Percentiles rank a stretch among this genome's conserved stretches.
Conservation (phyloP, 768 basidiomycete species). For the Termitomyces heimii region DNA sequence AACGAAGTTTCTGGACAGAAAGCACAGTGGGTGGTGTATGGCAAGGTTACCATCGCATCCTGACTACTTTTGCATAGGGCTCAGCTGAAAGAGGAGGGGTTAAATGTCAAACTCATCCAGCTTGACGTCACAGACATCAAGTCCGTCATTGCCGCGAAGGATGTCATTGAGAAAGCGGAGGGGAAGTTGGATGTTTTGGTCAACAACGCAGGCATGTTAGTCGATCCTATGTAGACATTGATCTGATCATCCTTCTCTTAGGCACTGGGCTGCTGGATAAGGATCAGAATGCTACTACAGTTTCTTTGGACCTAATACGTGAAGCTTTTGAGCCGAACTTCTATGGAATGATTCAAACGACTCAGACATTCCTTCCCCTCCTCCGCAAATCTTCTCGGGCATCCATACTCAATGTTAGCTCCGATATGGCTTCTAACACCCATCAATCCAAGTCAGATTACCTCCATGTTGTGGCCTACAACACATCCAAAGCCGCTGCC, state of each 20-base stretch:
- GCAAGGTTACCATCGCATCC: background rate
- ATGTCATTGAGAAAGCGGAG: constrained; percentile 29
- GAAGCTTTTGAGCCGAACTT: constrained; percentile 37
- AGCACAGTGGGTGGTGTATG: constrained; percentile 26
- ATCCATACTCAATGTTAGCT: constrained; percentile 35
- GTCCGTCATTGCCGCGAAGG: constrained; percentile 28
- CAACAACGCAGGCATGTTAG: constrained; percentile 35
- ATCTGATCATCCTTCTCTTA: constrained; percentile 1
- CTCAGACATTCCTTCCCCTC: constrained; percentile 34
- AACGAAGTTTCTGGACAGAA: constrained; percentile 32
- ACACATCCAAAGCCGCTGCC: constrained; percentile 67
- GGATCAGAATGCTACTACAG: constrained; percentile 27
- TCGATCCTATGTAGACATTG: background rate
- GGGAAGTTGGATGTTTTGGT: constrained; percentile 39
- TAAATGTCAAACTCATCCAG: constrained; percentile 26
- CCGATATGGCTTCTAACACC: constrained; percentile 40
- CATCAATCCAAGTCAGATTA: constrained; percentile 24
- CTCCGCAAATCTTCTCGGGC: constrained; percentile 27
- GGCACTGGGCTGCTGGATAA: constrained; percentile 23
- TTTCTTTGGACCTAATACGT: constrained; percentile 27
- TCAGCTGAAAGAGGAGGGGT: constrained; percentile 12
- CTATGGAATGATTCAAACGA: constrained; percentile 37
- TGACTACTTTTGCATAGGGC: constrained; percentile 7
- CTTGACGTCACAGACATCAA: constrained; percentile 33
- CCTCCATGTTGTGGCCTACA: constrained; percentile 44